These are phyloP conservation scores for Gossypioides kirkii DNA, from an alignment of 345 rosid genomes.

Conservation along the genomic window DNA sequence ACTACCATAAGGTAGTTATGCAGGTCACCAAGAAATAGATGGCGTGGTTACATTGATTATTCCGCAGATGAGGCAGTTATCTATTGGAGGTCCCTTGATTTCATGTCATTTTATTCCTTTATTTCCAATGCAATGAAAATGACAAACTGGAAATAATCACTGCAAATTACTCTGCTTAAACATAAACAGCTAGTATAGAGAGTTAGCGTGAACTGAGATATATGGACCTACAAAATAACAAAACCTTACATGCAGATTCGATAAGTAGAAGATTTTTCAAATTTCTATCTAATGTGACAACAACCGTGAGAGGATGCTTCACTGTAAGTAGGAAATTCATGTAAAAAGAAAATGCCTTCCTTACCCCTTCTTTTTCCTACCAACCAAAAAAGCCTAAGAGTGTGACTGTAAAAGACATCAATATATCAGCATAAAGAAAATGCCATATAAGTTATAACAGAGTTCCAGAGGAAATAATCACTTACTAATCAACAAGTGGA, in stretches of 20 bases:
- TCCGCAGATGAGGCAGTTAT: neutral
- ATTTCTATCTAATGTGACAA: constrained; percentile 90
- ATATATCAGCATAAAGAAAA: neutral
- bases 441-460: neutral
- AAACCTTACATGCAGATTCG: constrained; percentile 71
- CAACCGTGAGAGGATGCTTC: constrained; percentile 86
- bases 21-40: neutral
- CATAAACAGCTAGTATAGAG: neutral
- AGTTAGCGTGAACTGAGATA: neutral
- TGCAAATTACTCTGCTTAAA: neutral
- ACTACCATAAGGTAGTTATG: neutral
- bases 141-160: neutral
- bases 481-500: neutral
- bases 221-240: neutral
- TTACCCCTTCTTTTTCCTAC: too few species aligned
- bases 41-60: neutral
- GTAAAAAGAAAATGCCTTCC: too few species aligned
- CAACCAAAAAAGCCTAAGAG: neutral
- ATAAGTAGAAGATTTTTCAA: constrained; percentile 65
- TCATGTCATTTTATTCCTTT: neutral
- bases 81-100: neutral
- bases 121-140: neutral
- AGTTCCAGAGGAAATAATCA: neutral
- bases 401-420: neutral
- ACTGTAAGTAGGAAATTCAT: constrained; percentile 37